Conservation (phyloP, 495 filamentous ascomycete genomes). For the Trichoderma reesei region DNA sequence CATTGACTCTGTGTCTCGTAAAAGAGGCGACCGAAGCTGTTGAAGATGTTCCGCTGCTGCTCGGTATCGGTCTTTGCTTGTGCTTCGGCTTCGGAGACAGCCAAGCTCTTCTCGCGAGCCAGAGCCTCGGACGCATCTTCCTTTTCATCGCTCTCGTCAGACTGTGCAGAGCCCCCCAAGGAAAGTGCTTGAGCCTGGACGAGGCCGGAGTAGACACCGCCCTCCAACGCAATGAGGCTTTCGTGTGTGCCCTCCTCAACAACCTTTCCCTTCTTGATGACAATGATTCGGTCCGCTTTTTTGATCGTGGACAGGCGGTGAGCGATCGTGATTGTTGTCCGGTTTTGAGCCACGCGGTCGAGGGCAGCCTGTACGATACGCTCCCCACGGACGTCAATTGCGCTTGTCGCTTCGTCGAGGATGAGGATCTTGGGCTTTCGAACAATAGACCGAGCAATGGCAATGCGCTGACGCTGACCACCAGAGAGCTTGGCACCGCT, state of each 20-base stretch:
- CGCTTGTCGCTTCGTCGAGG: constrained; percentile 76
- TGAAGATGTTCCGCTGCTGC: constrained; percentile 29
- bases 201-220: constrained; percentile 42
- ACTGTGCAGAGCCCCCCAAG: constrained; percentile 21
- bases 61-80: constrained; percentile 18
- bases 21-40: constrained; percentile 38
- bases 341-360: constrained; percentile 52
- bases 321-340: constrained; percentile 73
- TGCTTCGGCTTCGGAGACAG: constrained; percentile 22
- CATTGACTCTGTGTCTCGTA: constrained; percentile 30
- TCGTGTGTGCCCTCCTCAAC: constrained; percentile 61
- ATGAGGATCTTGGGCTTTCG: constrained; percentile 71
- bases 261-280: constrained; percentile 50
- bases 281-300: constrained; percentile 61
- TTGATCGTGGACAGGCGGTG: constrained; percentile 63
- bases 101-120: constrained; percentile 38
- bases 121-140: constrained; percentile 35
- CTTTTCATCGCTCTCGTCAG: constrained; percentile 19
- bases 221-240: constrained; percentile 46
- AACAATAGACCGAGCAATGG: constrained; percentile 61
- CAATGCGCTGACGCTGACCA: constrained; percentile 57
- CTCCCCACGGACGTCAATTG: constrained; percentile 64
- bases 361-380: constrained; percentile 59
- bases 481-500: constrained; percentile 40
- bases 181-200: constrained; percentile 44